Conservation (phyloP, 2,329 filamentous ascomycete species). For the Magnaporthales sp. region DNA sequence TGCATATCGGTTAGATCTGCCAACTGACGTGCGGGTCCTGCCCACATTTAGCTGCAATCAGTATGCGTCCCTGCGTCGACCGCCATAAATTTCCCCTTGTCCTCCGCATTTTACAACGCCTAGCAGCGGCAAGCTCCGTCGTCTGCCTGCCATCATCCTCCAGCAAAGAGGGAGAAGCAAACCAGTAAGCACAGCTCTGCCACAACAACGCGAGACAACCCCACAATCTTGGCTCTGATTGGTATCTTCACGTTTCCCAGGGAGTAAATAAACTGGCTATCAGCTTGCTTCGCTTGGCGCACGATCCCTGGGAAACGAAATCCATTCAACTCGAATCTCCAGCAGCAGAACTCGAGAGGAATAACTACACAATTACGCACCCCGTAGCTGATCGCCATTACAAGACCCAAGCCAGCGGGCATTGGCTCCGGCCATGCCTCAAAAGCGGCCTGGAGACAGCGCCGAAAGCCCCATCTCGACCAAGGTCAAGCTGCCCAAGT, state of each 20-base stretch:
- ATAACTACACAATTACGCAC: neutral
- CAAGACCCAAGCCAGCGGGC: neutral
- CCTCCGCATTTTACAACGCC: neutral
- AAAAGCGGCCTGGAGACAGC: constrained; percentile 33
- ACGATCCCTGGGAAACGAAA: neutral
- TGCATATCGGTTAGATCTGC: neutral
- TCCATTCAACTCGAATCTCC: neutral
- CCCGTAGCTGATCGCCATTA: neutral
- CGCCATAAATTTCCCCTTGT: neutral
- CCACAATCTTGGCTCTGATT: neutral
- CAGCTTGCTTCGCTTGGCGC: neutral
- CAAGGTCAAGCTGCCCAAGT: constrained; percentile 40
- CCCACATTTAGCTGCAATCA: neutral
- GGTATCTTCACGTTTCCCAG: neutral
- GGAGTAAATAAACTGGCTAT: neutral
- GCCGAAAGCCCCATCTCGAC: constrained; percentile 23
- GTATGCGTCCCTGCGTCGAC: neutral
- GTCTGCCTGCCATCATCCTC: neutral
- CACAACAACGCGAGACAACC: neutral
- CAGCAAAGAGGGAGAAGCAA: neutral
- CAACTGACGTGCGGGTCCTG: neutral
- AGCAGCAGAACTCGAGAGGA: neutral
- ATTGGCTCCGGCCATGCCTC: constrained; percentile 22
- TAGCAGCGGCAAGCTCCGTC: neutral
- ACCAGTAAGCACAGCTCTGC: neutral